These are phyloP conservation scores for Telopea speciosissima DNA, from an alignment of 177 flowering plant species.

Conservation along the genomic window DNA sequence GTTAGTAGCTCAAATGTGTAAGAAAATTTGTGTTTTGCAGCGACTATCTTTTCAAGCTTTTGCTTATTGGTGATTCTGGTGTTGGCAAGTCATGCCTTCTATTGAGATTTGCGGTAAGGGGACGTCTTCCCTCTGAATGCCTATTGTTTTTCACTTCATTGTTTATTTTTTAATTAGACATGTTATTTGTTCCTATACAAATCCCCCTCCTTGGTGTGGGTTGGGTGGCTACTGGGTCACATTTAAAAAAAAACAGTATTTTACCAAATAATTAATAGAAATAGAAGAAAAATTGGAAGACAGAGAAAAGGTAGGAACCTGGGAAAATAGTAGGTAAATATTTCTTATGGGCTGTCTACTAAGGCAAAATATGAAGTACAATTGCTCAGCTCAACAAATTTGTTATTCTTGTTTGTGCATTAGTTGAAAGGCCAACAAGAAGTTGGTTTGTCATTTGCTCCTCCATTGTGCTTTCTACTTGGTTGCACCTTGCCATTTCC, in stretches of 20 bases:
- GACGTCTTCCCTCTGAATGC: neutral
- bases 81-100: slow-evolving; percentile 38
- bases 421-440: neutral
- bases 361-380: neutral
- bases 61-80: slow-evolving; percentile 32
- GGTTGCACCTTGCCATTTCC: no score
- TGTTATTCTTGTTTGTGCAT: neutral
- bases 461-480: neutral
- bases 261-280: no score
- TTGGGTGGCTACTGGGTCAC: neutral
- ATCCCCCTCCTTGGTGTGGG: neutral
- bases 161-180: no score
- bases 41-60: slow-evolving; percentile 33
- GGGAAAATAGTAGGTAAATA: no score
- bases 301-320: neutral
- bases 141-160: neutral
- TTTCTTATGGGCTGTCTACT: neutral
- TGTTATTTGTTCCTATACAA: no score
- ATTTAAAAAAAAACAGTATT: no score
- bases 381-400: no score
- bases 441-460: neutral
- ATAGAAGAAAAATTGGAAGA: neutral
- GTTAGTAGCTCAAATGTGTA: no score
- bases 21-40: slow-evolving; percentile 19
- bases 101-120: slow-evolving; percentile 46